Evolutionary conservation across 2,329 filamentous ascomycete genomes (phyloP).

Genomic region (Fusarium citri): DNA sequence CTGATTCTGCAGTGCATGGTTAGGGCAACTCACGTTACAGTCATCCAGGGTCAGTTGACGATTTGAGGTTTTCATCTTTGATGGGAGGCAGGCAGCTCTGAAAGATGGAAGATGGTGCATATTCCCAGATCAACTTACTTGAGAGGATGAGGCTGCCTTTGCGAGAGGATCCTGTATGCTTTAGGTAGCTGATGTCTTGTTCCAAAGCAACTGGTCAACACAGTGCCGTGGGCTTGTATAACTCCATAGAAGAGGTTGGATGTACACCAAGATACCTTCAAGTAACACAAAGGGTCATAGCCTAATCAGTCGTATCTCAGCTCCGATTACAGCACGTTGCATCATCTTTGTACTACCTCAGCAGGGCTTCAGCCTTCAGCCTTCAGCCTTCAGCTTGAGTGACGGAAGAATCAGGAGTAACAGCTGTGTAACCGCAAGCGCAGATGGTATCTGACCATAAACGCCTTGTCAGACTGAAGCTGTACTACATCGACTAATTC

Average conservation of each 20-base stretch:
- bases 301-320: constrained; percentile 23
- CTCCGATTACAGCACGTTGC: constrained; percentile 21
- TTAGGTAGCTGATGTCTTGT: not conserved
- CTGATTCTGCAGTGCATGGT: constrained; percentile 39
- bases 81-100: not conserved
- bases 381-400: not conserved
- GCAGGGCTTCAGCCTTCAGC: constrained; percentile 24
- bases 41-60: constrained; percentile 9
- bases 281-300: constrained; percentile 8
- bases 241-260: not conserved
- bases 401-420: constrained; percentile 4
- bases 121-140: not conserved
- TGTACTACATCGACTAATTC: constrained; percentile 9
- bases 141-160: not conserved
- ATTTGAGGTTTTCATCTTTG: not conserved
- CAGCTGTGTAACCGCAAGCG: constrained; percentile 31
- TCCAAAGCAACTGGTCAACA: not conserved
- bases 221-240: not conserved
- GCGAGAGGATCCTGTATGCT: not conserved
- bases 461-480: constrained; percentile 19
- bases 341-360: constrained; percentile 36
- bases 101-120: too few species aligned
- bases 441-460: constrained; percentile 24
- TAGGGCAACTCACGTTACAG: constrained; percentile 40
- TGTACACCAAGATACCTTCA: not conserved